Conservation (phyloP, 2,329 filamentous ascomycete species). For the Penicillium sp. region DNA sequence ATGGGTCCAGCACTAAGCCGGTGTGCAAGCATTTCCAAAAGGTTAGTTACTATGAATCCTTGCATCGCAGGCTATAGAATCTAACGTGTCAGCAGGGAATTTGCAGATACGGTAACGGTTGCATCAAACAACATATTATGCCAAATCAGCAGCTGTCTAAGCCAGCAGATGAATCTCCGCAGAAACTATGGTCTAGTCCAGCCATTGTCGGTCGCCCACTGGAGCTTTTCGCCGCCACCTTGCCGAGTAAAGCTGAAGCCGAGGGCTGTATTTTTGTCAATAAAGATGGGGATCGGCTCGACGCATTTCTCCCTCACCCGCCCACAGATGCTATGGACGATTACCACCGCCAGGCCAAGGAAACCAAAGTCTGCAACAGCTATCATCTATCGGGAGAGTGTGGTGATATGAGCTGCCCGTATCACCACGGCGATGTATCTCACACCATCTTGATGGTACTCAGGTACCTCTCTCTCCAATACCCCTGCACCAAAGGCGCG, state of each 20-base stretch:
- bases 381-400: conserved; percentile 47
- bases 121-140: conserved; percentile 32
- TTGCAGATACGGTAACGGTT: conserved; percentile 33
- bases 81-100: conserved; percentile 27
- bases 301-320: conserved; percentile 42
- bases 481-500: conserved; percentile 42
- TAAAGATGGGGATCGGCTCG: conserved; percentile 48
- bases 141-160: conserved; percentile 26
- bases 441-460: conserved; percentile 42
- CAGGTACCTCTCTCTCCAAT: conserved; percentile 45
- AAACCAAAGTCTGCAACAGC: conserved; percentile 51
- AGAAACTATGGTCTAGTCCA: conserved; percentile 12
- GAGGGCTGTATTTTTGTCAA: conserved; percentile 47
- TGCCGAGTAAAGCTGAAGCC: conserved; percentile 18
- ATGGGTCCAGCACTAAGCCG: conserved; percentile 12
- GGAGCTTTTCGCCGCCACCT: conserved; percentile 19
- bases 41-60: conserved; percentile 12
- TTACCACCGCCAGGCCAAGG: conserved; percentile 40
- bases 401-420: conserved; percentile 38
- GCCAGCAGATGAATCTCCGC: conserved; percentile 15
- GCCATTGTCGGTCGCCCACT: conserved; percentile 18
- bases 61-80: too few species aligned
- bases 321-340: conserved; percentile 36
- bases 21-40: conserved; percentile 37
- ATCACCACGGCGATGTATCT: conserved; percentile 48